Conservation (phyloP, 1,284 basidiomycete genomes). For the Puccinia novopanici region DNA sequence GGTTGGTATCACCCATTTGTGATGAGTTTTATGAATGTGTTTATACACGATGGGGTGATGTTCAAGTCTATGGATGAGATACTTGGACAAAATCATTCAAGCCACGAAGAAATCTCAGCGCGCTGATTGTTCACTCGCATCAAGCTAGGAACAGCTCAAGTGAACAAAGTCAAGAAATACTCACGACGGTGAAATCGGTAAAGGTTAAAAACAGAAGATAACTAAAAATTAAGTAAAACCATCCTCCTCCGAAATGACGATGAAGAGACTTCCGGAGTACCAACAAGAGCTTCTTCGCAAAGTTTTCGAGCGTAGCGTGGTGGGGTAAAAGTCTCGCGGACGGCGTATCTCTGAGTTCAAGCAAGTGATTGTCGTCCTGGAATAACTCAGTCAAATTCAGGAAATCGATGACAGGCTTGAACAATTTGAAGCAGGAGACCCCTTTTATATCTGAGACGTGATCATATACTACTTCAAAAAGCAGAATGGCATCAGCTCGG, state of each 20-base stretch:
- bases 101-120: conserved; percentile 3
- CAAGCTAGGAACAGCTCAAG: background rate
- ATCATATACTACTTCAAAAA: conserved; percentile 5
- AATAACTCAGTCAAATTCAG: conserved; percentile 1
- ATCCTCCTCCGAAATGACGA: conserved; percentile 53
- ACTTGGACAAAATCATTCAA: conserved; percentile 58
- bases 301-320: background rate
- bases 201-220: conserved; percentile 72
- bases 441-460: conserved; percentile 29
- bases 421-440: background rate
- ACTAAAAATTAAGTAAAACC: conserved; percentile 57
- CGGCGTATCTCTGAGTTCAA: background rate
- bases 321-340: background rate
- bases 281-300: background rate
- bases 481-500: conserved; percentile 4
- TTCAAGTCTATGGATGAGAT: conserved; percentile 89
- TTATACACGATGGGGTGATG: conserved; percentile 89
- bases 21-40: conserved; percentile 81
- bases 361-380: background rate
- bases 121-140: background rate
- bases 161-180: background rate
- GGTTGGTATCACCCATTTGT: conserved; percentile 98
- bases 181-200: conserved; percentile 77
- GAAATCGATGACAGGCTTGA: conserved; percentile 17
- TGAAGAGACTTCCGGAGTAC: background rate